Evolutionary conservation across 345 rosid species (phyloP).

Genomic region (Salix caprea): DNA sequence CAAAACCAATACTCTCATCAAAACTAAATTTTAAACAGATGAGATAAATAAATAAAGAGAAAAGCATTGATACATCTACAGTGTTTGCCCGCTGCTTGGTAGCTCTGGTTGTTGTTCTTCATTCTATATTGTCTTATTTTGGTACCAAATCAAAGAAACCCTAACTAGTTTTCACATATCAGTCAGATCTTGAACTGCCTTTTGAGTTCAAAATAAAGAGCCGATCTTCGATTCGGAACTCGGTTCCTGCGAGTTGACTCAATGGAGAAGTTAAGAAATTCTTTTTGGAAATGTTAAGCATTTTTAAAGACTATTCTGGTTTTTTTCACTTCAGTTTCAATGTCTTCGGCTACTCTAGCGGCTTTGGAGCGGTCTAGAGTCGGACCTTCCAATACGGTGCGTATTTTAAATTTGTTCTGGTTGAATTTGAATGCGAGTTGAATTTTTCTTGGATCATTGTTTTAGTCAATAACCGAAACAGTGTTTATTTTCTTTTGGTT

Average conservation of each 20-base stretch:
- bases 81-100: neutral
- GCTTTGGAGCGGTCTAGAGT: constrained; percentile 78
- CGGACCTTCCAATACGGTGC: constrained; percentile 73
- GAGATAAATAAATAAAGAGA: constrained; percentile 4
- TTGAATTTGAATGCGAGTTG: neutral
- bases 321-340: constrained; percentile 21
- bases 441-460: neutral
- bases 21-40: neutral
- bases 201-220: neutral
- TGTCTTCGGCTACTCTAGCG: constrained; percentile 84
- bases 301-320: neutral
- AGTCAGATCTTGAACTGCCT: constrained; percentile 32
- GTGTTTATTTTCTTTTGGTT: neutral
- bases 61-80: neutral
- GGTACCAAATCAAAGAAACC: constrained; percentile 16
- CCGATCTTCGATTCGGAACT: constrained; percentile 24
- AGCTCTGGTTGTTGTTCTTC: constrained; percentile 8
- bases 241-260: constrained; percentile 15
- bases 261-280: constrained; percentile 11
- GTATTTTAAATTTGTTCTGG: neutral
- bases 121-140: constrained; percentile 24
- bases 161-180: constrained; percentile 5
- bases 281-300: constrained; percentile 18
- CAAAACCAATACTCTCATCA: neutral
- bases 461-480: neutral